phyloP scores from a whole-genome alignment of 2,329 filamentous ascomycete species.

The Lecanicillium sp. region DNA sequence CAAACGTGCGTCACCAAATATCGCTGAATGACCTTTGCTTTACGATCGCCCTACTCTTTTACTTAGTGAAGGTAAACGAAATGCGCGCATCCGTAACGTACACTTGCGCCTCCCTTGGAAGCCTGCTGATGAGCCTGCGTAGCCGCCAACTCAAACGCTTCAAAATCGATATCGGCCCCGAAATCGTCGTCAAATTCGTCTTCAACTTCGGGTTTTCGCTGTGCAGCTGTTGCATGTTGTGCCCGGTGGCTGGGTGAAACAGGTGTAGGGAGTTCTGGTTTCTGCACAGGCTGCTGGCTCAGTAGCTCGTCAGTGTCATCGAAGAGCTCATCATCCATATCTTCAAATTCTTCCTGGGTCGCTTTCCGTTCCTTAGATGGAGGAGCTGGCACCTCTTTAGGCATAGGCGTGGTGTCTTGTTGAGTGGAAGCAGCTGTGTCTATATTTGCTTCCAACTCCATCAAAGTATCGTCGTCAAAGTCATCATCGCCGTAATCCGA shows the following conservation, averaged over 20 bases:
- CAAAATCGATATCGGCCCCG: conserved; percentile 71
- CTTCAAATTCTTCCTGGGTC: conserved; percentile 54
- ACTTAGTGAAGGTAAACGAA: conserved; percentile 47
- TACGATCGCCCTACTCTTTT: conserved; percentile 54
- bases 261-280: neutral
- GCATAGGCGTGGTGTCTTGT: conserved; percentile 13
- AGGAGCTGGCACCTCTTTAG: conserved; percentile 11
- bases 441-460: conserved; percentile 42
- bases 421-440: conserved; percentile 16
- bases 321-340: conserved; percentile 55
- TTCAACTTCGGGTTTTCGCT: conserved; percentile 12
- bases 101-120: conserved; percentile 20
- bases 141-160: conserved; percentile 64
- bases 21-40: conserved; percentile 71
- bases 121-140: conserved; percentile 51
- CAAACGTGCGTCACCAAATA: conserved; percentile 73
- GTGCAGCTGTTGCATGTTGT: conserved; percentile 4
- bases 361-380: conserved; percentile 10
- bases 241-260: conserved; percentile 1
- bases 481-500: conserved; percentile 50
- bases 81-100: conserved; percentile 23
- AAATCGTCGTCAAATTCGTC: conserved; percentile 34
- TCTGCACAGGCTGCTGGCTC: conserved; percentile 6
- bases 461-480: conserved; percentile 51
- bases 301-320: conserved; percentile 32